Percentiles rank a stretch among this genome's conserved stretches.
Conservation (phyloP, 129 eudicot species). For the Flaveria ramosissima region DNA sequence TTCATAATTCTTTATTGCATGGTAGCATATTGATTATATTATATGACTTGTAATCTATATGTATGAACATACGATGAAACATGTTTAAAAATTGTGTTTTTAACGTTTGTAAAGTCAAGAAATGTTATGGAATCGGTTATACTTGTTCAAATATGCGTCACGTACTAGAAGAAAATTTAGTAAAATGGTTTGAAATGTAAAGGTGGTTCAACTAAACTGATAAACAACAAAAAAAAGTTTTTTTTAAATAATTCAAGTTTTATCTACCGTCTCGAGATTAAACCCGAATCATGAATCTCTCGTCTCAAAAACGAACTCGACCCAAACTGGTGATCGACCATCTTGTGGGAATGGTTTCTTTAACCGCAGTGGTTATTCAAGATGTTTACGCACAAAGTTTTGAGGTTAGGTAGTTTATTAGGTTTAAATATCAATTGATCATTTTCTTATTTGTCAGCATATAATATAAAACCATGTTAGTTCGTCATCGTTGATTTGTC, state of each 20-base stretch:
- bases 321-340: not conserved
- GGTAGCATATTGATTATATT: not conserved
- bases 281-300: not conserved
- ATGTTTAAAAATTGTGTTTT: not conserved
- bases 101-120: slow-evolving; percentile 12
- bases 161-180: no score
- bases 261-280: not conserved
- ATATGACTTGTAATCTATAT: not conserved
- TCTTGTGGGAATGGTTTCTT: not conserved
- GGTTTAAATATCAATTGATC: not conserved
- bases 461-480: not conserved
- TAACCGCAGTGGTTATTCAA: no score
- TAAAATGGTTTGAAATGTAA: not conserved
- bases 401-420: not conserved
- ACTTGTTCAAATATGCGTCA: not conserved
- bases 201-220: not conserved
- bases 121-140: not conserved
- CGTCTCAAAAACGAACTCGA: not conserved
- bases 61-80: not conserved
- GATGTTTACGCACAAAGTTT: no score
- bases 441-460: not conserved
- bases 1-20: not conserved
- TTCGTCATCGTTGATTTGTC: not conserved
- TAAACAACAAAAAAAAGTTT: not conserved
- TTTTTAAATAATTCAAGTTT: no score